Conservation (phyloP, 164 flowering plant species). For the Magnolia kwangsiensis region DNA sequence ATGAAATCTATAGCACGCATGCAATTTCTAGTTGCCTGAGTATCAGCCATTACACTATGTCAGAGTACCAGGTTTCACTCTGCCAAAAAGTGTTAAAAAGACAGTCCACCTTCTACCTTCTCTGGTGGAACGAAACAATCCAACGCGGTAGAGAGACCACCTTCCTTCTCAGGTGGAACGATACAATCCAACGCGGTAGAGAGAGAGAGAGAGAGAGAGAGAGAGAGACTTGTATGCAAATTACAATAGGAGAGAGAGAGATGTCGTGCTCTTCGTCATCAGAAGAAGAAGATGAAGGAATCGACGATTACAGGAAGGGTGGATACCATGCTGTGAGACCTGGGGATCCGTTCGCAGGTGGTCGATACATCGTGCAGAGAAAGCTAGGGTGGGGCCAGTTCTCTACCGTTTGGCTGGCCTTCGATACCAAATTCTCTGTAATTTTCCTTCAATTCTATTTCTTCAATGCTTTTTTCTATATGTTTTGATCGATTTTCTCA, state of each 20-base stretch:
- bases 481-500: not conserved
- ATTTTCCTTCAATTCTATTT: conserved; percentile 9
- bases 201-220: not conserved
- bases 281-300: conserved; percentile 80
- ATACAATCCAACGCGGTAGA: not conserved
- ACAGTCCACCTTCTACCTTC: not conserved
- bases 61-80: not conserved
- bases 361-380: conserved; percentile 82
- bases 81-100: not conserved
- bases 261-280: conserved; percentile 75
- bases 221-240: not conserved
- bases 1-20: too few species aligned
- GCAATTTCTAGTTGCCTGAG: not conserved
- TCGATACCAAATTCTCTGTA: conserved; percentile 66
- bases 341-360: conserved; percentile 78
- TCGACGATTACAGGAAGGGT: conserved; percentile 84
- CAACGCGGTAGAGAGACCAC: not conserved
- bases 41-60: not conserved
- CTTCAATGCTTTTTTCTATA: not conserved
- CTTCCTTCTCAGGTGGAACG: not conserved
- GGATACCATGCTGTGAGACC: conserved; percentile 88
- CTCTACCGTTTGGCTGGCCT: conserved; percentile 98
- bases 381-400: conserved; percentile 99
- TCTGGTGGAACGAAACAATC: not conserved
- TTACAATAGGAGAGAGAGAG: conserved; percentile 2